Conservation (phyloP, 1,284 basidiomycete species). For the Marasmius oreades region DNA sequence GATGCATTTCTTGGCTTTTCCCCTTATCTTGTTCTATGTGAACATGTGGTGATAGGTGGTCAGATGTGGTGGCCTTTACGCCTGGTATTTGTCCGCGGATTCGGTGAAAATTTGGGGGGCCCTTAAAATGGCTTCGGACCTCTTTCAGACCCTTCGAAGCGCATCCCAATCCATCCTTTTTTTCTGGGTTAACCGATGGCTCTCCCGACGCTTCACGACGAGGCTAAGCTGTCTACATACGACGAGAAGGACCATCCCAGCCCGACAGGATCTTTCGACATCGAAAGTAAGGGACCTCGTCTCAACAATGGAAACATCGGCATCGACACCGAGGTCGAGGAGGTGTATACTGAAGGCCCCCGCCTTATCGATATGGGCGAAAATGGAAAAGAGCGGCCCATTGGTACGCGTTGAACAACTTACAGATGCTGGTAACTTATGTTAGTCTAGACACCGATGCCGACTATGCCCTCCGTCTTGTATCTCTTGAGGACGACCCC, state of each 20-base stretch:
- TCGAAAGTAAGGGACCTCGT: slow-evolving; percentile 1
- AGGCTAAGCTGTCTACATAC: not conserved
- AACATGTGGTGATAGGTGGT: too few relatives aligned
- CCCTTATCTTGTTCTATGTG: too few relatives aligned
- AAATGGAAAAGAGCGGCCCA: slow-evolving; percentile 31
- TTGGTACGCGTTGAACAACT: slow-evolving; percentile 5
- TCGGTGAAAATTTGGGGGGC: too few relatives aligned
- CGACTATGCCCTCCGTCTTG: slow-evolving; percentile 45
- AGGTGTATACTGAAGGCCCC: slow-evolving; percentile 31
- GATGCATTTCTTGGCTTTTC: too few relatives aligned
- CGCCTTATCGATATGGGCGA: slow-evolving; percentile 31
- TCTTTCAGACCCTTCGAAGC: slow-evolving; percentile 1
- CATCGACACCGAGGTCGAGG: slow-evolving; percentile 19
- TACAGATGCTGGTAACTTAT: not conserved
- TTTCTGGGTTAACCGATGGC: not conserved
- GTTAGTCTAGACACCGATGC: slow-evolving; percentile 35
- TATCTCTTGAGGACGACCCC: slow-evolving; percentile 59
- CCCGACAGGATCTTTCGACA: not conserved
- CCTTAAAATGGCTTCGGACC: not conserved
- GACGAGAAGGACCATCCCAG: slow-evolving; percentile 4
- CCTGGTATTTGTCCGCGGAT: too few relatives aligned
- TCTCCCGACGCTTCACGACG: slow-evolving; percentile 1
- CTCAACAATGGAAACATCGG: not conserved
- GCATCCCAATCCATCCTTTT: not conserved
- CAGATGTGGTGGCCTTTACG: too few relatives aligned